Base-by-base conservation (phyloP, 768 basidiomycete genomes). In the Xanthoconium stramineum region DNA sequence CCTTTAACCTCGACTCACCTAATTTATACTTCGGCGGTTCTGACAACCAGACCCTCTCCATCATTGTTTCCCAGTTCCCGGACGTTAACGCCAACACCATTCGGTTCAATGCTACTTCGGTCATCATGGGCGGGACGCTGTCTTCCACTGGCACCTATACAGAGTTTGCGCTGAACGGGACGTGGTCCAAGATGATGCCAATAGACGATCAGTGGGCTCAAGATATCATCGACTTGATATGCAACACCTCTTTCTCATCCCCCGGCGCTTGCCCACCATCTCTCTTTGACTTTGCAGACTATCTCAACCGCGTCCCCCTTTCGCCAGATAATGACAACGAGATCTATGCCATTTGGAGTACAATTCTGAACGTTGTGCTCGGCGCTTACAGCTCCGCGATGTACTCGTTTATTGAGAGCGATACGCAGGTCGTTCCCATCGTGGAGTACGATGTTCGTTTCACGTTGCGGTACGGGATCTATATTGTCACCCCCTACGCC, bases 151-250 rank as follows among this genome's bases (percentile, higher is more conserved):
- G 39, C 20, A 55, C 38, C 29, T 44, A 48, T 28, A 61, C 47
- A 3, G 49, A 59, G 32, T 64, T 66, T 19, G 29, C 53, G 14
- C 46, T 28, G 19, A 54, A 66, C 17, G 59, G 62, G 19, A 61
- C 59, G n/a, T 55, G n/a, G n/a, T n/a, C n/a, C n/a, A n/a, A n/a
- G n/a, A 44, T 52, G 35, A 61, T 56, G 57, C 11, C 45, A 17
- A 40, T 1, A 4, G 40, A 35, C 37, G 36, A 19, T 7, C 58
- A 40, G 8, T 66, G 65, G 62, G 62, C 52, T 14, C 46, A 48
- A 51, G 65, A 63, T 33, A 61, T 66, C 47, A 46, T 48, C 15
- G 50, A 24, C 33, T 19, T 66, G 12, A 46, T 66, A 9, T 61
- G 59, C 46, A 56, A 61, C 2, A 28, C 54, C 14, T 49, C 42